Percentiles rank a stretch among this genome's conserved stretches.
phyloP scores from a whole-genome alignment of 257 asterid genomes.

The Solanum bulbocastanum region DNA sequence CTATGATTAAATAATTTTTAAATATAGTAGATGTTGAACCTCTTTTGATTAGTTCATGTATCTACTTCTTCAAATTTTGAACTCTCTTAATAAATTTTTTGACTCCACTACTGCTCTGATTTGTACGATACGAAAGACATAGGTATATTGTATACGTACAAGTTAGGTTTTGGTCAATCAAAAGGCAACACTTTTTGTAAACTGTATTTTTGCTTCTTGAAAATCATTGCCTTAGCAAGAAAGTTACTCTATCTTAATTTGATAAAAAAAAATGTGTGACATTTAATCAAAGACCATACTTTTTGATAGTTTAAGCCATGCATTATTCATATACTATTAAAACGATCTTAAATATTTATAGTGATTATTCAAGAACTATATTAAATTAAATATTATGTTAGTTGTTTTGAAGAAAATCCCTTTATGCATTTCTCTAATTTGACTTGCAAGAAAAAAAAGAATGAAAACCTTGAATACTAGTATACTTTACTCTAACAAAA shows the following conservation, averaged over 20 bases:
- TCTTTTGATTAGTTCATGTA: no score
- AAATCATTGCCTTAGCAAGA: not conserved
- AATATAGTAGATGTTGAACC: not conserved
- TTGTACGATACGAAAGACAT: no score
- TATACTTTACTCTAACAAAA: not conserved
- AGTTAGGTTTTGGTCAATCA: no score
- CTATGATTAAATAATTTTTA: no score
- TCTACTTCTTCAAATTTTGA: no score
- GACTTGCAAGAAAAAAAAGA: not conserved
- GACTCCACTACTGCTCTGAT: rapidly evolving
- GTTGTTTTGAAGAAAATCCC: not conserved
- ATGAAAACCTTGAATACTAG: not conserved
- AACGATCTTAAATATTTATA: not conserved
- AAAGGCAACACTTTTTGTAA: not conserved
- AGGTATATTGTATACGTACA: not conserved
- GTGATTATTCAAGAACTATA: not conserved
- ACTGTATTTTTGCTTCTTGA: not conserved
- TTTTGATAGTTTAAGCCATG: not conserved
- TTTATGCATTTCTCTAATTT: not conserved
- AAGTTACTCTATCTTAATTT: not conserved
- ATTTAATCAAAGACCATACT: not conserved
- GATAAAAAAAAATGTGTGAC: not conserved
- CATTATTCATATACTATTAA: not conserved
- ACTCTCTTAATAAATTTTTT: rapidly evolving
- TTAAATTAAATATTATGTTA: not conserved